Evolutionary conservation across 163 green algal genomes (phyloP), one percentile per base, ranked within the genome.

Genomic region (Chlamydomonas reinhardtii): DNA sequence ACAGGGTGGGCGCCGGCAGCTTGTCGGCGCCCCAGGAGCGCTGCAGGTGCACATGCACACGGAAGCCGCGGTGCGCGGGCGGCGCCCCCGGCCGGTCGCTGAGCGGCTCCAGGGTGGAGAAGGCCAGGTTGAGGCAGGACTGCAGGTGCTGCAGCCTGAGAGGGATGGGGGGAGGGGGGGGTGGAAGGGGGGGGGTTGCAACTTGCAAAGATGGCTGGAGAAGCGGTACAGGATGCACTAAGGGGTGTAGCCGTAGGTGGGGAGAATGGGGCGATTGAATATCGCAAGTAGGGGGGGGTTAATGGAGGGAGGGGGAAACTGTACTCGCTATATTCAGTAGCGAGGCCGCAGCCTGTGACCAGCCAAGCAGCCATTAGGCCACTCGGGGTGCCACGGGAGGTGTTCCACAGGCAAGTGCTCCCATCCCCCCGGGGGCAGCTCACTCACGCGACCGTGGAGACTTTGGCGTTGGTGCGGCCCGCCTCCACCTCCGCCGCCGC

Each of bases 101-200:
- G 48, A 96, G 88, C 6, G 93, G 95, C 25, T 95, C 89, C 54
- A 96, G 88, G 0, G 95, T 96, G 89, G 91, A 94, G 62, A 94
- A 97, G 16, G 96, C 97, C 39, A 98, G 90, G 34, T 97, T 91
- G 34, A 98, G 91, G 65, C 88, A 93, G 72, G 92, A 91, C 37
- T 90, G 94, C 77, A 83, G 76, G 59, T 71, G 87, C 81, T 84
- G 90, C 56, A 91, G 80, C 32, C 89, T 92, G 84, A 19, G 64
- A 14, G 62, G 39, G 59, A 19, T 34, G 37, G 73, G 4, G 48
- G 16, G 14, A 31, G 39, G 19, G 62, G 52, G 34, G 73, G 56
- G 16, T 29, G 72, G 25, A 59, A 29, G 25, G 14, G 24, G 39
- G 65, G 6, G 59, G 61, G 76, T 32, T 29, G 59, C 4, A 32